Evolutionary conservation across 1,139 yeast species (phyloP), one percentile per base, ranked within the genome.

Genomic region (Lodderomyces beijingensis): DNA sequence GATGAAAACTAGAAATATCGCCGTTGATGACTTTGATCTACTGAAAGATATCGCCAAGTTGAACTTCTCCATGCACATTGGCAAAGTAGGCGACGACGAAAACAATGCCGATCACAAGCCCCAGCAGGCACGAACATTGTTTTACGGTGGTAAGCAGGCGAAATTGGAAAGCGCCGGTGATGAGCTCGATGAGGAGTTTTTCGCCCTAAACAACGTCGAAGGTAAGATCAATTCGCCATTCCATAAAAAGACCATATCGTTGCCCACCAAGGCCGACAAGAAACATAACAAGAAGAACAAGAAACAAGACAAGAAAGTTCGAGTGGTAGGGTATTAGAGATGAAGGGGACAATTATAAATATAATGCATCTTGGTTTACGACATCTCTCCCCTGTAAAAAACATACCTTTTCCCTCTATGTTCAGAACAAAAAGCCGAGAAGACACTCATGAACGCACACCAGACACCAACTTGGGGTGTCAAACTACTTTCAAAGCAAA

Each of bases 141-240:
- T 70, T 41, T 79, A 80, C 44, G 93, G 91, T 58, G 93, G 93
- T 57, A 79, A 75, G 44, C 88, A 81, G 53, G 88, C 94, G 9
- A 84, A 86, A 2, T 70, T 86, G 44, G 78, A 74, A 44, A 79
- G 80, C 56, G 83, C 84, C 12, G 83, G 87, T 25, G 85, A 77
- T 36, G 91, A 85, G 44, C 67, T 88, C 44, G 96, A 88, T 55
- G 70, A 76, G 29, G 95, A 87, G 43, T 89, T 89, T 50, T 89
- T 89, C 65, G 70, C 72, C 38, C 73, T 79, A 78, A 72, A 71
- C 38, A 63, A 60, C 17, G 77, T 81, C 3, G 69, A 70, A 42
- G 95, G 94, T 3, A 75, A 72, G 38, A 51, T 81, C 38, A 66
- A 68, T 27, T 65, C 73, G 16, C 95, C 96, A 7, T 86, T 86